phyloP scores from a whole-genome alignment of 164 flowering plant genomes.

The Paratinospora sagittata region DNA sequence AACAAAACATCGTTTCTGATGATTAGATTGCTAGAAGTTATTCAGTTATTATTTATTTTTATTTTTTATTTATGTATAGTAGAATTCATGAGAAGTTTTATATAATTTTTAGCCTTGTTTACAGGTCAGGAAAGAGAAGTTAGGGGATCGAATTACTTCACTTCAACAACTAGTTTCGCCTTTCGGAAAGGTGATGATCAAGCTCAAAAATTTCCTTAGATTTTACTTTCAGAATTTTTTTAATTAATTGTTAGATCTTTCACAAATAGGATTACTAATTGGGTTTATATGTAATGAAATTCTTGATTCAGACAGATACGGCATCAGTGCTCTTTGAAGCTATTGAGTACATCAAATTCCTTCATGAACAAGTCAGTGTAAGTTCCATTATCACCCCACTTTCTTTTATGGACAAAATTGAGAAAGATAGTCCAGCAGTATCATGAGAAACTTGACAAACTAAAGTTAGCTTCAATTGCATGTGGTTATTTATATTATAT shows the following conservation, averaged over 20 bases:
- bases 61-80: neutral
- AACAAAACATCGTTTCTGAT: constrained; percentile 1
- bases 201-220: neutral
- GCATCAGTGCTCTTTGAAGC: constrained; percentile 85
- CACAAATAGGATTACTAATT: neutral
- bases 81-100: constrained; percentile 26
- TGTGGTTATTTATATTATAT: neutral
- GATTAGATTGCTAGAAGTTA: constrained; percentile 1
- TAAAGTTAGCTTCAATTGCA: neutral
- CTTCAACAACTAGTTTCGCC: constrained; percentile 98
- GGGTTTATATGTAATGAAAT: constrained; percentile 4
- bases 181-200: constrained; percentile 84
- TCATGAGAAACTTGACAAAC: neutral
- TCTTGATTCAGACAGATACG: constrained; percentile 30
- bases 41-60: constrained; percentile 5
- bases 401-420: neutral
- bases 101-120: constrained; percentile 6
- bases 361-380: constrained; percentile 78
- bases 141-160: constrained; percentile 99
- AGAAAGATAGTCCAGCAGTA: neutral
- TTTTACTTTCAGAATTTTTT: constrained; percentile 17
- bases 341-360: constrained; percentile 76
- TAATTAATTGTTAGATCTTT: too few relatives aligned
- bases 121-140: constrained; percentile 93
- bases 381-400: constrained; percentile 19